Evolutionary conservation across 768 basidiomycete genomes (phyloP), one percentile per base, ranked within the genome.

Genomic region (Suillus paluster): DNA sequence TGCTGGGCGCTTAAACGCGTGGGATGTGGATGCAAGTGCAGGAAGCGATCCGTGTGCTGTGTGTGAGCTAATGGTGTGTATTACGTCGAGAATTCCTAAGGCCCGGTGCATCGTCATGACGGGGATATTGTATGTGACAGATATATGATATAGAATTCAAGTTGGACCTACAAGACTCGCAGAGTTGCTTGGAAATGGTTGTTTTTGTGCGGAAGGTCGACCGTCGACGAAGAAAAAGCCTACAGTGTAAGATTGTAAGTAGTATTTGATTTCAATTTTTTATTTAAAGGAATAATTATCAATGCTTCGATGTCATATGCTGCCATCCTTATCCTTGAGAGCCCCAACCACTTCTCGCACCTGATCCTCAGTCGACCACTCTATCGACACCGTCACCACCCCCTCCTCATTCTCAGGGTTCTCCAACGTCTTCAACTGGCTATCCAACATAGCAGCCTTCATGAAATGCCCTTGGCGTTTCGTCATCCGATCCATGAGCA

Each of bases 391-490:
- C 5, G 80, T 77, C 21, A 92, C 81, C n/a, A 92, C 88, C 0
- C 83, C 88, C 5, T 82, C 78, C 70, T 94, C 92, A 1, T 79
- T 86, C 39, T 78, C 78, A 0, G 94, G 94, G 59, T 78, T 80
- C 76, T 95, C 90, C 66, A 95, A 69, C 48, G 90, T 86, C 10
- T 71, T 72, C 67, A 94, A 67, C 78, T 96, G 94, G 64, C 90
- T 89, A 56, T 89, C 88, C 66, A 96, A 77, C 94, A 95, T 94
- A 4, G 68, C 71, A 23, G 85, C 84, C 75, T 93, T 94, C 89
- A 95, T 92, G 66, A 90, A 96, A 73, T 96, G 94, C 0, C 87
- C 88, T 45, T 81, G 66, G 39, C 94, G 80, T 42, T 79, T 78
- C 74, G 67, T 67, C 85, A 95, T 89, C 39, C 94, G 79, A 48